Base-by-base conservation (phyloP, 1,139 yeast species). In the Yamadazyma membranifaciens region DNA sequence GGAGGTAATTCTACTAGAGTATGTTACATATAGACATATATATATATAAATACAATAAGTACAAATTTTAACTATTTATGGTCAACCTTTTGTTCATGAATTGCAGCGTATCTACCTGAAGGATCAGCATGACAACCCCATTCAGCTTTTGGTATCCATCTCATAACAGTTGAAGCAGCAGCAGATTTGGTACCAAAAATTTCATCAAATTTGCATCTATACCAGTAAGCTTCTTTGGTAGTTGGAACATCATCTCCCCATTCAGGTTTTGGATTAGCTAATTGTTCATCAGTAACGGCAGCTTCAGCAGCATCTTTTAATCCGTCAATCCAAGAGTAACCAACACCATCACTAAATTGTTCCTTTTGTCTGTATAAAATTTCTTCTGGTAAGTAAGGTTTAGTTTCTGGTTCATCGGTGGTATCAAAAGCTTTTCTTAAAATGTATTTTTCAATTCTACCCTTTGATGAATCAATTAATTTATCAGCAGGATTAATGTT, bases 51-150 rank as follows among this genome's bases (percentile, higher is more conserved):
- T 20, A 20, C 24, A 20, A 20, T 20, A 20, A 20, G 24, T 20
- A 20, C 24, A 20, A 20, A 20, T 20, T 20, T 20, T 7, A 20
- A 20, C 24, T 20, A 20, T 20, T 20, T 20, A 11, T 43, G 22
- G 30, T 34, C 67, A 42, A 72, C 75, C 59, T 71, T 70, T 51
- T 67, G 64, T 45, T 85, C 89, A 66, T 92, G 98, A 54, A 86
- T 82, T 69, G 86, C 80, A 53, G 95, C 97, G 61, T 77, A 91
- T 74, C 99, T 87, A 51, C 99, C 99, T 43, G 96, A 86, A 41
- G 99, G 98, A 68, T 92, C 99, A 55, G 84, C 95, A 60, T 91
- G 91, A 72, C 98, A 92, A 49, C 98, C 98, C 99, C 99, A 92
- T 68, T 92, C 98, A 50, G 98, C 98, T 79, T 94, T 92, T 63